Evolutionary conservation across 2,329 filamentous ascomycete species (phyloP).

Genomic region (Calonectria ilicicola): DNA sequence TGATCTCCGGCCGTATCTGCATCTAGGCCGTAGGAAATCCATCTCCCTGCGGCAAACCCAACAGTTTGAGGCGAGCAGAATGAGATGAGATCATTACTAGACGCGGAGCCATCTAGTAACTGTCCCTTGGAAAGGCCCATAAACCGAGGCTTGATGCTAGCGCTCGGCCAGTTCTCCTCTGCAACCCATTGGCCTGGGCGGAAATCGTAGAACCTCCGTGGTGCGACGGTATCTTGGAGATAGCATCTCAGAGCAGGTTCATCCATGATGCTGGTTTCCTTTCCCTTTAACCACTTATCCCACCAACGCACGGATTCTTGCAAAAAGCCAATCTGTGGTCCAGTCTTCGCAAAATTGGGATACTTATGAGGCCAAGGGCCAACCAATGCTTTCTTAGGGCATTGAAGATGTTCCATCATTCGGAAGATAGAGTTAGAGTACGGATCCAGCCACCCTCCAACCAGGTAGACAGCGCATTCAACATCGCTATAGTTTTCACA

Average conservation of each 20-base stretch:
- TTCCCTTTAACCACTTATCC: constrained; percentile 20
- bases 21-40: constrained; percentile 5
- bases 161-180: not conserved
- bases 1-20: constrained; percentile 4
- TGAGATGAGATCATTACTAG: not conserved
- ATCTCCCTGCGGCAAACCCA: constrained; percentile 1
- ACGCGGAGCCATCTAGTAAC: not conserved
- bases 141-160: not conserved
- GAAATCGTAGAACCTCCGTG: not conserved
- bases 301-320: constrained; percentile 14
- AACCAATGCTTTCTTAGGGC: constrained; percentile 6
- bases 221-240: not conserved
- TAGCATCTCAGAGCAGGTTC: constrained; percentile 7
- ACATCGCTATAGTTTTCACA: constrained; percentile 8
- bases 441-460: constrained; percentile 10
- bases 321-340: constrained; percentile 13
- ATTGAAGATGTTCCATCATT: constrained; percentile 10
- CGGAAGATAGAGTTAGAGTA: constrained; percentile 17
- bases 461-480: constrained; percentile 16
- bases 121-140: not conserved
- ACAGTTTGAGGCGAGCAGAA: constrained; percentile 16
- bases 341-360: constrained; percentile 14
- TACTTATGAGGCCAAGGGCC: constrained; percentile 19
- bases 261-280: constrained; percentile 11
- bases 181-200: constrained; percentile 13